Evolutionary conservation across 1,139 yeast genomes (phyloP).

Genomic region (Lodderomyces oxycetoniae): DNA sequence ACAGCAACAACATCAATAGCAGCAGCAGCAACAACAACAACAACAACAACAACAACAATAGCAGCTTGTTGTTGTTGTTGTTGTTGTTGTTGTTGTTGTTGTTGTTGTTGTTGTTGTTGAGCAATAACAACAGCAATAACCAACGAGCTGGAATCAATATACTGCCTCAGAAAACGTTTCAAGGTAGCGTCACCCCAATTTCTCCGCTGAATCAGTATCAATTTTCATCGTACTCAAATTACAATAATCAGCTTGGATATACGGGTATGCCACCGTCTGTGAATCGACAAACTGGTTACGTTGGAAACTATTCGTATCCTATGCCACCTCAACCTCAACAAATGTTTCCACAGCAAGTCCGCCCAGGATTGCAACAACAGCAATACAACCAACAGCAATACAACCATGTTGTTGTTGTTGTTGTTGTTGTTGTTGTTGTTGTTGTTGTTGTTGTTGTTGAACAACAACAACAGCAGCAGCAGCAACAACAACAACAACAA

Average conservation of each 20-base stretch:
- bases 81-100: no score
- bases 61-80: no score
- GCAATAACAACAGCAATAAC: no score
- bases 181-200: slow-evolving; percentile 9
- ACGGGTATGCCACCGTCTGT: slow-evolving; percentile 9
- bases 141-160: slow-evolving; percentile 12
- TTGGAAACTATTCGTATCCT: slow-evolving; percentile 11
- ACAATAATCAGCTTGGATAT: slow-evolving; percentile 8
- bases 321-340: slow-evolving; percentile 10
- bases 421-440: no score
- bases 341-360: slow-evolving; percentile 6
- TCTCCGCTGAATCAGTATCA: slow-evolving; percentile 13
- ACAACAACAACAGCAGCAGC: no score
- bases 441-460: no score
- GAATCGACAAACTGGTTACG: slow-evolving; percentile 11
- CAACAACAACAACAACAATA: no score
- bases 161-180: slow-evolving; percentile 10
- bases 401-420: no score
- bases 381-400: background rate
- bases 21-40: no score
- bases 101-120: no score
- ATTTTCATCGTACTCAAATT: slow-evolving; percentile 11
- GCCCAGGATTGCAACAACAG: slow-evolving; percentile 2
- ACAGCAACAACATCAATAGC: no score
- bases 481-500: slow-evolving; percentile 6